Base-by-base conservation (phyloP, 2,329 filamentous ascomycete species). In the Drechslerella stenobrocha region DNA sequence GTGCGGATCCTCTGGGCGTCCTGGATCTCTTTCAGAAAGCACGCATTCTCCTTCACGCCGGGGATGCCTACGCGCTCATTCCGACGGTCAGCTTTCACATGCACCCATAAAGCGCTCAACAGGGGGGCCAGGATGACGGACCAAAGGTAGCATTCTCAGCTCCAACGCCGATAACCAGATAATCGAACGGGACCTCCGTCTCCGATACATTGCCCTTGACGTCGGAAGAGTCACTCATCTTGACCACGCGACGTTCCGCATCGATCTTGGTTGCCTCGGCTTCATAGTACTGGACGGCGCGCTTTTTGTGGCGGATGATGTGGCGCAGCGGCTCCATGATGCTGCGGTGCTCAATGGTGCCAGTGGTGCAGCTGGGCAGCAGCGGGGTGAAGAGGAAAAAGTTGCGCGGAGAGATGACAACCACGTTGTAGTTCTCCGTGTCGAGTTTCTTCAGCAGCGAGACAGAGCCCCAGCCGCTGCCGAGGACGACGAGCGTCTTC, bases 351-450 rank as follows among this genome's bases (percentile, higher is more conserved):
- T 98, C 93, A 78, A 98, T 93, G 74, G 90, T 88, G 74, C 93
- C 93, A 72, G 92, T 96, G 52, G 93, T 97, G 80, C 93, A 98
- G 76, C 92, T 97, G 71, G 93, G 93, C 70, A 98, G 84, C 65
- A 98, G 85, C 67, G 93, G 93, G 26, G 93, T 98, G 83, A 98
- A 98, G 73, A 98, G 87, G 86, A 98, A 98, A 84, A 96, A 98
- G 81, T 98, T 98, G 77, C 93, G 89, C 56, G 93, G 93, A 50
- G 93, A 97, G 77, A 98, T 89, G 77, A 98, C 90, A 76, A 97
- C 79, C 78, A 97, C 92, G 78, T 98, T 97, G 84, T 97, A 98
- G 83, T 97, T 95, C 78, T 95, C 89, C 70, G 92, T 96, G 76
- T 98, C 91, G 78, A 98, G 88, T 77, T 95, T 96, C 84, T 98